Evolutionary conservation across 2,329 filamentous ascomycete genomes (phyloP), one percentile per base, ranked within the genome.

Genomic region (Diaporthe vexans): DNA sequence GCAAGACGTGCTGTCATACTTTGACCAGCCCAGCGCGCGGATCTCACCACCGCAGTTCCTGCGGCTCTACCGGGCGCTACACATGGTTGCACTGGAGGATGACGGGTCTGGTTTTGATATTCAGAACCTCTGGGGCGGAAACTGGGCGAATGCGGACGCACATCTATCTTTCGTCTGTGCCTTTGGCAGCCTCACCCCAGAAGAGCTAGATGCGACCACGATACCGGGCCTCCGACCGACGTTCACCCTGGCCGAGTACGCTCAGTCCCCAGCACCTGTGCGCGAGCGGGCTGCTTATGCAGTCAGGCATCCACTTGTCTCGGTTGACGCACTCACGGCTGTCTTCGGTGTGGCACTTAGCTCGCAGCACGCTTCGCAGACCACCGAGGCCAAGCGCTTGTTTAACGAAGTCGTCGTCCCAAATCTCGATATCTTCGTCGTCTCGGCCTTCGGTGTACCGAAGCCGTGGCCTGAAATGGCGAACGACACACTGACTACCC

Each of bases 111-210:
- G 86, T 35, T 91, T 98, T 78, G 94, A 98, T 81, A 93, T 99
- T 58, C 95, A 98, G 81, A 89, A 89, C 52, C 86, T 99, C 29
- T 98, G 97, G 95, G 95, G 95, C 74, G 95, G 95, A 79, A 87
- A 91, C 76, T 99, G 97, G 96, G 91, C 93, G 76, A 91, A 97
- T 78, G 90, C 93, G 19, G 92, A 97, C 76, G 94, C 97, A 0
- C 96, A 98, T 77, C 86, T 99, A 48, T 97, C 95, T n/a, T 98
- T 98, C 81, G 91, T 98, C 71, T 93, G 93, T 76, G 95, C 95
- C 24, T 98, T 96, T 81, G 88, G 96, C 29, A 94, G 94, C 5
- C 89, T 95, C 73, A 90, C 90, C 17, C 89, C 93, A 0, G 90
- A 94, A 37, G 91, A 95, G 79, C 88, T 98, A 35, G 95, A 98